These are phyloP conservation scores for Salvia miltiorrhiza DNA, from an alignment of 257 asterid species.

Conservation along the genomic window DNA sequence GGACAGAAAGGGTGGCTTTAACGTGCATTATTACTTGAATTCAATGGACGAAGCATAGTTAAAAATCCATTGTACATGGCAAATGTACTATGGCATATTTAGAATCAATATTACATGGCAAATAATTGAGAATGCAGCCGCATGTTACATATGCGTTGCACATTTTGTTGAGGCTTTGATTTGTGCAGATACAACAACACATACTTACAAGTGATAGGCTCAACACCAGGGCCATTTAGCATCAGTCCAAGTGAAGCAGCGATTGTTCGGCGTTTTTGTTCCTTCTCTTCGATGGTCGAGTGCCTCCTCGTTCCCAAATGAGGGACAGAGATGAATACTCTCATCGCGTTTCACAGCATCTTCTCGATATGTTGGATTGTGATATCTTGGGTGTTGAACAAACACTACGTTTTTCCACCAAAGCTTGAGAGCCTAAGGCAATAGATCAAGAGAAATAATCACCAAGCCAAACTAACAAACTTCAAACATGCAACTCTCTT, in stretches of 20 bases:
- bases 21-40: no score
- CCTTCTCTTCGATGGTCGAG: constrained; percentile 26
- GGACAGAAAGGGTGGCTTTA: no score
- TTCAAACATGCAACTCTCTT: not conserved
- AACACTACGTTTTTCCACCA: constrained; percentile 84
- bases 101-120: not conserved
- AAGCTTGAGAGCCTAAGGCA: constrained; percentile 66
- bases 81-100: no score
- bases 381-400: constrained; percentile 71
- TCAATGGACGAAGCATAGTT: no score
- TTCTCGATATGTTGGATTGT: constrained; percentile 49
- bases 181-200: not conserved
- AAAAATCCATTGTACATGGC: no score
- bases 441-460: not conserved
- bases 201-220: constrained; percentile 16
- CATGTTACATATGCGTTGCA: not conserved
- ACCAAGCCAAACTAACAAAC: constrained; percentile 4
- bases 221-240: constrained; percentile 97
- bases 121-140: not conserved
- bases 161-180: not conserved
- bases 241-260: constrained; percentile 70
- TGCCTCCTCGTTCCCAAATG: constrained; percentile 19
- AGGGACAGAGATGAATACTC: constrained; percentile 38
- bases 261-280: constrained; percentile 26
- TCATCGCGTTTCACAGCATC: constrained; percentile 49